Percentiles rank a stretch among this genome's conserved stretches.
These are phyloP conservation scores for Truncatella angustata DNA, from an alignment of 2,329 filamentous ascomycete species.

Conservation along the genomic window DNA sequence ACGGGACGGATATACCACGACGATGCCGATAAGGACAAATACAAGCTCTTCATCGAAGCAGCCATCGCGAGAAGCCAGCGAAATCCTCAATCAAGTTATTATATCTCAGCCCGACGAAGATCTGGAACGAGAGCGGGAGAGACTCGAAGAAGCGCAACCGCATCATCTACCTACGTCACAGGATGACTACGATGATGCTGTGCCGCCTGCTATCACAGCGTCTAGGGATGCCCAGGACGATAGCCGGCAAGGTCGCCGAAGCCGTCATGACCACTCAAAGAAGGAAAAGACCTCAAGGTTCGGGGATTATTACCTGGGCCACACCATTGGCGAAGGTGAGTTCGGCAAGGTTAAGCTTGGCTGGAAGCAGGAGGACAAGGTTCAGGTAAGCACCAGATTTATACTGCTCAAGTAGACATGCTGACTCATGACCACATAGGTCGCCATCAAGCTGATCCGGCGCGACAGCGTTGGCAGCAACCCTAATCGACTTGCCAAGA, in stretches of 20 bases:
- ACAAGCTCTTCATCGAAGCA: constrained; percentile 48
- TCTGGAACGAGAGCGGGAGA: constrained; percentile 67
- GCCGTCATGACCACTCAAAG: constrained; percentile 59
- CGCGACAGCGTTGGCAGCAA: constrained; percentile 87
- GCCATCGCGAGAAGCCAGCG: constrained; percentile 72
- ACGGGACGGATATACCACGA: constrained; percentile 36
- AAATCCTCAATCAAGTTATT: constrained; percentile 74
- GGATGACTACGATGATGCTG: constrained; percentile 40
- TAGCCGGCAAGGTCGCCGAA: constrained; percentile 48
- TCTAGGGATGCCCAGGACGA: constrained; percentile 43
- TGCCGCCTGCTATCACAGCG: constrained; percentile 42
- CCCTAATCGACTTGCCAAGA: constrained; percentile 87
- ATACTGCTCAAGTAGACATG: constrained; percentile 5
- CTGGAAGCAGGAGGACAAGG: constrained; percentile 93
- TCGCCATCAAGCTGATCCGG: constrained; percentile 94
- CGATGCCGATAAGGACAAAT: constrained; percentile 45
- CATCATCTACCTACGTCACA: constrained; percentile 34
- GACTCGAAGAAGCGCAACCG: constrained; percentile 60
- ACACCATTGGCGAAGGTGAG: constrained; percentile 95
- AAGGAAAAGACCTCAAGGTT: constrained; percentile 80
- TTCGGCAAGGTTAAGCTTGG: constrained; percentile 98
- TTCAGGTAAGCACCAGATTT: constrained; percentile 57
- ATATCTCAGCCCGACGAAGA: constrained; percentile 75
- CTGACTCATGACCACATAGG: constrained; percentile 44
- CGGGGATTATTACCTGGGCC: constrained; percentile 91